Evolutionary conservation across 352 stramenopile species (phyloP).

Genomic region (Vaucheria bursata): DNA sequence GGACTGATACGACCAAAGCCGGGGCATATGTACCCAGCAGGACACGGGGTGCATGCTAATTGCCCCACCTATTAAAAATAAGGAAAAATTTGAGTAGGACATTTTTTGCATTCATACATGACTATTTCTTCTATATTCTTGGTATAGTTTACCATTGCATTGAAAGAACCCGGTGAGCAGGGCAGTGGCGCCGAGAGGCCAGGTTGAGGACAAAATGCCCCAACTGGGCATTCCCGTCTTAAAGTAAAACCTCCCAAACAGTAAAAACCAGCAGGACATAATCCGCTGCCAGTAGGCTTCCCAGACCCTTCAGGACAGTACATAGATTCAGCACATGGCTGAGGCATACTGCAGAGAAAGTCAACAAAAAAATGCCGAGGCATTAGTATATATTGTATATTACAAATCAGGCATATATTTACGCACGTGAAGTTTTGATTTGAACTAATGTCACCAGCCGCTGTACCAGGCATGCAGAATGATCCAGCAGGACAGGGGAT

Average conservation of each 20-base stretch:
- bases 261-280: slow-evolving; percentile 77
- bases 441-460: slow-evolving; percentile 57
- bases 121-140: no score
- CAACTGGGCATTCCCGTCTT: slow-evolving; percentile 72
- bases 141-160: slow-evolving; percentile 70
- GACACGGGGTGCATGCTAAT: slow-evolving; percentile 70
- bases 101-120: no score
- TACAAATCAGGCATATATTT: neutral
- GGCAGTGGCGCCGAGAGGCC: slow-evolving; percentile 69
- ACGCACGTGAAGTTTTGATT: slow-evolving; percentile 71
- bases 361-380: no score
- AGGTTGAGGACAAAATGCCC: slow-evolving; percentile 75
- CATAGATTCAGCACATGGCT: slow-evolving; percentile 54
- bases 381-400: no score
- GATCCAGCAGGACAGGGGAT: slow-evolving; percentile 70
- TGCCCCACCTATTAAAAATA: slow-evolving; percentile 58
- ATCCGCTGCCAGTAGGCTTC: slow-evolving; percentile 65
- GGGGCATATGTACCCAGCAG: slow-evolving; percentile 82
- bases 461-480: slow-evolving; percentile 73
- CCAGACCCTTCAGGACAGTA: slow-evolving; percentile 78
- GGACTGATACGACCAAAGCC: slow-evolving; percentile 78
- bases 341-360: neutral
- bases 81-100: no score
- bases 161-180: slow-evolving; percentile 82
- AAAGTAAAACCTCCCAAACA: slow-evolving; percentile 67